A percentile compares a stretch with the other conserved stretches of the same genome.
Evolutionary conservation across 169 alveolate genomes (phyloP).

Genomic region (Eimeria maxima): DNA sequence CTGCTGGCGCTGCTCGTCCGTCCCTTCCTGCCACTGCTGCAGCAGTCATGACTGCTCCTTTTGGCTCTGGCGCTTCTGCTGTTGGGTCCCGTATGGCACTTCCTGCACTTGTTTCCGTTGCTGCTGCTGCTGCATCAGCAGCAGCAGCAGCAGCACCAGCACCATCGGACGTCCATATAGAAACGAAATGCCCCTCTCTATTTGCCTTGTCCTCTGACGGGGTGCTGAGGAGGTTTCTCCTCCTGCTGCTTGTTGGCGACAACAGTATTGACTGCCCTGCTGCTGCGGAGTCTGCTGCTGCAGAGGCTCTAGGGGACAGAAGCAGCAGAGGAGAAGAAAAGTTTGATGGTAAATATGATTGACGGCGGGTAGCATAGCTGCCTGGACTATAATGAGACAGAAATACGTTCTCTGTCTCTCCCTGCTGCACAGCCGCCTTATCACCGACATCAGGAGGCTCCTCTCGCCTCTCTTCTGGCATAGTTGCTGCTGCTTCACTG

Average conservation of each 20-base stretch:
- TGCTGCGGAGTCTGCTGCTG: conserved; percentile 36
- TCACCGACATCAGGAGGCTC: not conserved
- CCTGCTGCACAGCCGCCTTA: not conserved
- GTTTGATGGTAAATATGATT: not conserved
- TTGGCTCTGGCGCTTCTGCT: conserved; percentile 9
- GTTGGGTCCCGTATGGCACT: conserved; percentile 2
- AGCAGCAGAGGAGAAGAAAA: conserved; percentile 65
- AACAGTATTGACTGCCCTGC: conserved; percentile 28
- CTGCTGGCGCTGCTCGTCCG: not conserved
- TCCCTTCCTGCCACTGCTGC: not conserved
- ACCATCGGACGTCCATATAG: not conserved
- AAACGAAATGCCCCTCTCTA: not conserved
- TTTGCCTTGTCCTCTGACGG: not conserved
- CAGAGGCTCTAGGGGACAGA: conserved; percentile 48
- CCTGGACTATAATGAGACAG: not conserved
- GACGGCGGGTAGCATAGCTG: conserved; percentile 33
- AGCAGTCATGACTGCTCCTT: not conserved
- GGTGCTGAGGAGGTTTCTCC: conserved; percentile 32
- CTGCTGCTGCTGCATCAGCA: not conserved
- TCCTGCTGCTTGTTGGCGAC: conserved; percentile 20
- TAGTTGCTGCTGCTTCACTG: not conserved
- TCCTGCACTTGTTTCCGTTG: conserved; percentile 19
- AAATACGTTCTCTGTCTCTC: not conserved
- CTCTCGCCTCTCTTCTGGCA: not conserved
- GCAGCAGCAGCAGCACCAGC: conserved; percentile 4